Percentiles rank a stretch among this genome's conserved stretches.
These are phyloP conservation scores for Colletotrichum sp. DNA, from an alignment of 2,329 filamentous ascomycete genomes.

Conservation along the genomic window DNA sequence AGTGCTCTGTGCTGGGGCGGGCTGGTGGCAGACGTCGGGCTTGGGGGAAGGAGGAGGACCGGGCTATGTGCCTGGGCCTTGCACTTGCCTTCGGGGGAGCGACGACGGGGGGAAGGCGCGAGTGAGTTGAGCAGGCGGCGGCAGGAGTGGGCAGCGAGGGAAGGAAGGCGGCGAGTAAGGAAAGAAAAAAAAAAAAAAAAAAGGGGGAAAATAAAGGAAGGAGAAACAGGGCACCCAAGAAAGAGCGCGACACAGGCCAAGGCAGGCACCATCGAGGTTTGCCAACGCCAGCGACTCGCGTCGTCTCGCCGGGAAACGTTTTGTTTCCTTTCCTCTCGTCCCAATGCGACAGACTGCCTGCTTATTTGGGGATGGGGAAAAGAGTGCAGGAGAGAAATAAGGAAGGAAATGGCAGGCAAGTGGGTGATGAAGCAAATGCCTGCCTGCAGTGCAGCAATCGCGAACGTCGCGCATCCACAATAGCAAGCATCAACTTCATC, in stretches of 20 bases:
- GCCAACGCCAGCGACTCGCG: background rate
- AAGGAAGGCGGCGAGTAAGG: background rate
- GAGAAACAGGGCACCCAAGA: background rate
- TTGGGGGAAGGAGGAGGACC: background rate
- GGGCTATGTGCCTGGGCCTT: background rate
- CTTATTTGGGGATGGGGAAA: background rate
- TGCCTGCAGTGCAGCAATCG: constrained; percentile 1
- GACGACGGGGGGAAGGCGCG: background rate
- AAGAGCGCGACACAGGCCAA: background rate
- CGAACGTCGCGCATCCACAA: constrained; percentile 12
- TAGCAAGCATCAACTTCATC: constrained; percentile 24
- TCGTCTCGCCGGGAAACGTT: background rate
- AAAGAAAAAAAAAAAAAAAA: too few species aligned
- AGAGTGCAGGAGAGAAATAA: background rate
- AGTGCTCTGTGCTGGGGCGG: background rate
- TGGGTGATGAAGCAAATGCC: background rate
- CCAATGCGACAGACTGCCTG: background rate
- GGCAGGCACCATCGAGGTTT: background rate
- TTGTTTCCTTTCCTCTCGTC: background rate
- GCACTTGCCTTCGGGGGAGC: background rate
- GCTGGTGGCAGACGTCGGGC: background rate
- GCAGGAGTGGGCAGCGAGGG: background rate
- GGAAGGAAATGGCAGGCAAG: background rate
- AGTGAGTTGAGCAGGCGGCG: background rate
- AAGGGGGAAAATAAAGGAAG: background rate